A percentile compares a stretch with the other conserved stretches of the same genome.
These are phyloP conservation scores for Penicillium rolfsii DNA, from an alignment of 2,329 filamentous ascomycete genomes.

Conservation along the genomic window DNA sequence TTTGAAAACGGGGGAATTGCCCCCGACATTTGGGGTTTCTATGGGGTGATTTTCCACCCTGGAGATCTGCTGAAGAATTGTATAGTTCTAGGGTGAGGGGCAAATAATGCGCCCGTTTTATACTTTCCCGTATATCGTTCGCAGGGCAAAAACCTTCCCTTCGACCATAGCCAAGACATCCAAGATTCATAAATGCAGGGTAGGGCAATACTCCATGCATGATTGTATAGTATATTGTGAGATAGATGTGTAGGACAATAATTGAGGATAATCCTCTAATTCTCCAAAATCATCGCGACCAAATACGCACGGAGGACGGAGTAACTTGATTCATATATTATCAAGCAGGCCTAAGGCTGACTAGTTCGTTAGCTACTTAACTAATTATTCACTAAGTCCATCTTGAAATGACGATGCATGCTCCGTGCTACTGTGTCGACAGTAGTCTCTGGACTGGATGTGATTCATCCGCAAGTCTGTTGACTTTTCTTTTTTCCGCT, in stretches of 20 bases:
- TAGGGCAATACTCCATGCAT: not conserved
- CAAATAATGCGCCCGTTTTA: not conserved
- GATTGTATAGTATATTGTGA: not conserved
- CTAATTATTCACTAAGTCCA: not conserved
- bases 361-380: no score
- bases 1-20: not conserved
- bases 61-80: not conserved
- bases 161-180: not conserved
- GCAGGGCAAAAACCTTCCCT: not conserved
- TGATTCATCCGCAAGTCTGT: not conserved
- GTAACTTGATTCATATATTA: not conserved
- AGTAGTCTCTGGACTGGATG: slow-evolving; percentile 1
- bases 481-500: not conserved
- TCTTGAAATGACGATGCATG: not conserved
- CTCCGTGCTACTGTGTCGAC: slow-evolving; percentile 5
- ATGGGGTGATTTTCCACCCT: not conserved
- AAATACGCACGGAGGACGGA: not conserved
- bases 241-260: not conserved
- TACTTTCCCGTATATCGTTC: not conserved
- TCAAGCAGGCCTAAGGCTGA: no score
- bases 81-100: not conserved
- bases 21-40: not conserved
- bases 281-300: not conserved
- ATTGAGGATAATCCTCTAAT: not conserved
- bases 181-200: no score